phyloP scores from a whole-genome alignment of 371 early-diverging fungal species.

The Mucor sp. region DNA sequence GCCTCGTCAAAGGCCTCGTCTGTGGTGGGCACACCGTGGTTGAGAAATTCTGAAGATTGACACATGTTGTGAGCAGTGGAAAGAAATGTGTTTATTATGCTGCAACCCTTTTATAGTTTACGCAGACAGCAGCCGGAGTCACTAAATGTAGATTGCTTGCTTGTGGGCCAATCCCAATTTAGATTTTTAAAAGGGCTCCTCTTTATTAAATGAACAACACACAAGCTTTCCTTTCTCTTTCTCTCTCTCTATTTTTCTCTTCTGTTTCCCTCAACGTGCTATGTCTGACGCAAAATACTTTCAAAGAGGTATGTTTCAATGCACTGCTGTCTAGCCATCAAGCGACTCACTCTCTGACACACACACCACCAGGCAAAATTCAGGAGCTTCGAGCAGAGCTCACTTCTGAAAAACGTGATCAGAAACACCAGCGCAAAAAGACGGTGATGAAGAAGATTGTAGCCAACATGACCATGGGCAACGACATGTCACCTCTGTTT shows the following conservation, averaged over 20 bases:
- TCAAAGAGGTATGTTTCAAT: slow-evolving; percentile 68
- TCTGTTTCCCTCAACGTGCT: background rate
- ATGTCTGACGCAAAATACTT: slow-evolving; percentile 88
- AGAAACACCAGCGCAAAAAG: slow-evolving; percentile 85
- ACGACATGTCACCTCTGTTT: slow-evolving; percentile 94
- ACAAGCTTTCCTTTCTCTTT: background rate
- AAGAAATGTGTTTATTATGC: background rate
- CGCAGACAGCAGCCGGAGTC: background rate
- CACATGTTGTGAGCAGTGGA: slow-evolving; percentile 3
- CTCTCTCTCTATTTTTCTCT: background rate
- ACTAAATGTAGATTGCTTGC: background rate
- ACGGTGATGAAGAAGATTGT: slow-evolving; percentile 94
- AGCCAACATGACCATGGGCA: slow-evolving; percentile 99
- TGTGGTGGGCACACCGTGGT: slow-evolving; percentile 18
- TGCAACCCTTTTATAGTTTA: background rate
- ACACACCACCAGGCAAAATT: slow-evolving; percentile 75
- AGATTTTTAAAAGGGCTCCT: slow-evolving; percentile 2
- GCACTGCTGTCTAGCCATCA: background rate
- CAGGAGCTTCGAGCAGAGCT: slow-evolving; percentile 94
- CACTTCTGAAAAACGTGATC: slow-evolving; percentile 87
- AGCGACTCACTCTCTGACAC: background rate
- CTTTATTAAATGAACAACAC: background rate
- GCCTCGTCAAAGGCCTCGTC: slow-evolving; percentile 22
- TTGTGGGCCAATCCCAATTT: background rate
- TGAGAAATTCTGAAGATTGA: background rate